Evolutionary conservation across 2,329 filamentous ascomycete genomes (phyloP), one percentile per base, ranked within the genome.

Genomic region (Colletotrichum karsti): DNA sequence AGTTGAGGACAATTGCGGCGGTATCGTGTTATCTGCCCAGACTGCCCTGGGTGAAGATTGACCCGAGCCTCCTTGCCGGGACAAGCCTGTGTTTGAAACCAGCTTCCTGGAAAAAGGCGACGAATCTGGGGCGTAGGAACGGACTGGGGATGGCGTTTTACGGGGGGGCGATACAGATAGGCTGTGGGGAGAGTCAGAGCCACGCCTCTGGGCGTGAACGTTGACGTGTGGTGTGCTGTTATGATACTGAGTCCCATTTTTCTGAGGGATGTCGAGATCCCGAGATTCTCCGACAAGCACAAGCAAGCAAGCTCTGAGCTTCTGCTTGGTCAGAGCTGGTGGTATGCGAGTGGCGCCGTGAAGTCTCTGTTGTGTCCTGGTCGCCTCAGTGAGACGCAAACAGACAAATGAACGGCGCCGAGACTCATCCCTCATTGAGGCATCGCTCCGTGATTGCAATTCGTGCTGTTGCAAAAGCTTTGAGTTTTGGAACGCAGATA

Each of bases 61-160:
- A 58, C 60, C 65, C 60, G 46, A 63, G 60, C 35, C 39, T 53
- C 60, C 46, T 54, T 58, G 46, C 60, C 30, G 37, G 60, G 60
- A 51, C 60, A 64, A 30, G 60, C 64, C 60, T 59, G 60, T 48
- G 65, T 65, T 65, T 59, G 61, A 68, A 68, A 64, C 65, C 60
- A 68, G 54, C 54, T 59, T 68, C 54, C 65, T 51, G 37, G n/a
- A 65, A 59, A 28, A 68, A 48, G 44, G 46, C 58, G 54, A 33
- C 30, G 10, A 53, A 48, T 59, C 64, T 67, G 64, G 48, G 63
- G 46, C 51, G 35, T 68, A 37, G 50, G 20, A 53, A 67, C 39
- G 46, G 37, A 48, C 35, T 18, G 53, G 65, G 60, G 60, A 59
- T 54, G 53, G 60, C 37, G 46, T 58, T 58, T 54, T 58, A 42